These are phyloP conservation scores for Scleroderma bovista DNA, from an alignment of 768 basidiomycete species.

Conservation along the genomic window DNA sequence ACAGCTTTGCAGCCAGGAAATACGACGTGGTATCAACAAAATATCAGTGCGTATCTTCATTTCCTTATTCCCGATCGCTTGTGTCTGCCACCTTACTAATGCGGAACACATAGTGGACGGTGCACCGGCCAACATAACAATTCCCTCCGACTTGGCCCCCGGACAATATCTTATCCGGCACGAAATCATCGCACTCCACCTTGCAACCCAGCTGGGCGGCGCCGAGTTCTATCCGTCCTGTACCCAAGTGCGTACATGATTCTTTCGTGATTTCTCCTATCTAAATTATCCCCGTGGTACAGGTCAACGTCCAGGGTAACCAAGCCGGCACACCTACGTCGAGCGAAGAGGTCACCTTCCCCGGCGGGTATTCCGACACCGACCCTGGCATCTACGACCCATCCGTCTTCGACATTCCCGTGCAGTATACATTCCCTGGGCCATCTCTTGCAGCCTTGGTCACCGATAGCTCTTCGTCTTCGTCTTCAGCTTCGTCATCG, in stretches of 20 bases:
- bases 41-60: conserved; percentile 39
- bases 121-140: conserved; percentile 32
- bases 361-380: conserved; percentile 65
- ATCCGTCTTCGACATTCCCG: conserved; percentile 29
- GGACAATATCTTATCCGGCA: conserved; percentile 76
- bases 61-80: neutral
- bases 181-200: conserved; percentile 76
- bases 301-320: conserved; percentile 51
- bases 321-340: conserved; percentile 42
- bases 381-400: conserved; percentile 69
- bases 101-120: conserved; percentile 33
- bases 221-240: conserved; percentile 83
- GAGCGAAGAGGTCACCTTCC: conserved; percentile 55
- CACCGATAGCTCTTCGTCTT: conserved; percentile 3
- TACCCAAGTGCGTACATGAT: conserved; percentile 32
- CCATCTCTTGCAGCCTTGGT: conserved; percentile 43
- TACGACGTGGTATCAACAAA: conserved; percentile 46
- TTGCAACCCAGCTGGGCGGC: conserved; percentile 48
- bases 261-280: neutral
- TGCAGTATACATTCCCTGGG: conserved; percentile 46
- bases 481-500: conserved; percentile 10
- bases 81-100: neutral
- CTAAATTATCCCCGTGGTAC: conserved; percentile 10
- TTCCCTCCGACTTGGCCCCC: conserved; percentile 50
- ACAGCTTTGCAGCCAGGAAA: conserved; percentile 36